Conservation (phyloP, 2,329 filamentous ascomycete genomes). For the Ceratocystis ficicola region DNA sequence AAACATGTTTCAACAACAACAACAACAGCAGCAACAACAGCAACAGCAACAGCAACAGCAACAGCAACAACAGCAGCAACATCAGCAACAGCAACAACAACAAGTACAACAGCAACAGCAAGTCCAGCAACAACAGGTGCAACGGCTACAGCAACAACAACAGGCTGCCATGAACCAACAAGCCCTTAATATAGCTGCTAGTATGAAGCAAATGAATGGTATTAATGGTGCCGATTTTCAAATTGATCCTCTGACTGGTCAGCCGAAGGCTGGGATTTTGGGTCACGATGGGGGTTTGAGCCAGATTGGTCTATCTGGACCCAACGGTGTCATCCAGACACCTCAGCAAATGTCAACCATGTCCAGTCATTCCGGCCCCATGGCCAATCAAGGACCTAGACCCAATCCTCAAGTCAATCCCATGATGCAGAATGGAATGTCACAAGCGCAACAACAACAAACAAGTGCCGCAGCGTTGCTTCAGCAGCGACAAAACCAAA, state of each 20-base stretch:
- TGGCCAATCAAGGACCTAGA: background rate
- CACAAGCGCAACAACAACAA: slow-evolving; percentile 6
- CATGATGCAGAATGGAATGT: slow-evolving; percentile 11
- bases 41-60: slow-evolving; percentile 25
- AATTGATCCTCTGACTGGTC: slow-evolving; percentile 5
- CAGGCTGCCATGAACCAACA: slow-evolving; percentile 31
- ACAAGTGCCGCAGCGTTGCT: background rate
- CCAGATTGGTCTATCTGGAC: slow-evolving; percentile 14
- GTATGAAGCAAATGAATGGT: slow-evolving; percentile 37
- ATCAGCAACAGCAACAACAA: slow-evolving; percentile 8
- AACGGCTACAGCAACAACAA: slow-evolving; percentile 28
- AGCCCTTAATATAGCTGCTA: slow-evolving; percentile 32
- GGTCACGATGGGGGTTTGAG: background rate
- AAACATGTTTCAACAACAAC: slow-evolving; percentile 22
- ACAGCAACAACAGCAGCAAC: slow-evolving; percentile 23
- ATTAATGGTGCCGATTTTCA: slow-evolving; percentile 32
- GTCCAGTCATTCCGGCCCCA: slow-evolving; percentile 6
- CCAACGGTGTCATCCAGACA: background rate
- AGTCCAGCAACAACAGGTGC: slow-evolving; percentile 26
- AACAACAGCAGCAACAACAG: slow-evolving; percentile 29
- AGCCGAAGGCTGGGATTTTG: slow-evolving; percentile 2
- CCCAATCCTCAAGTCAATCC: background rate
- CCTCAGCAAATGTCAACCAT: slow-evolving; percentile 13
- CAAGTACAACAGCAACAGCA: slow-evolving; percentile 22
- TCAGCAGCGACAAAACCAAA: slow-evolving; percentile 12